Percentiles rank a stretch among this genome's conserved stretches.
Evolutionary conservation across 192 early-diverging fungal species (phyloP).

Genomic region (Umbelopsis ramanniana): DNA sequence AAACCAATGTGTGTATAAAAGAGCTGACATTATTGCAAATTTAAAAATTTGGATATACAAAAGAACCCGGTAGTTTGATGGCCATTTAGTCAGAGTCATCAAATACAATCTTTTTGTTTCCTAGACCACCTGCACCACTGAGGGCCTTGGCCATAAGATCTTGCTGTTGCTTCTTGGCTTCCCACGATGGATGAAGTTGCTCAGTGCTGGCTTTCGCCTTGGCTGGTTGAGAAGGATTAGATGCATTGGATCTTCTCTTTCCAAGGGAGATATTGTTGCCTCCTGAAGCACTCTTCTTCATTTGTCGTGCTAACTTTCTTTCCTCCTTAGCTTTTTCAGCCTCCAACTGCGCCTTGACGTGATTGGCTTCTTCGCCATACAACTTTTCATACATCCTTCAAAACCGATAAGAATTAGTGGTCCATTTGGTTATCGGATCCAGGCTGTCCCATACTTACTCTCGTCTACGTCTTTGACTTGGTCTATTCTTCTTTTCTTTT

Average conservation of each 20-base stretch:
- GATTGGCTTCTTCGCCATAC: conserved; percentile 40
- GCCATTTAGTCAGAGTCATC: conserved; percentile 19
- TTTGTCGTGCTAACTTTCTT: conserved; percentile 16
- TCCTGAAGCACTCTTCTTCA: conserved; percentile 22
- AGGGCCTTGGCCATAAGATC: conserved; percentile 41
- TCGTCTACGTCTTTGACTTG: conserved; percentile 37
- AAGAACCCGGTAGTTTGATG: background rate
- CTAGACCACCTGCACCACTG: conserved; percentile 29
- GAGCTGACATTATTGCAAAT: too few species aligned
- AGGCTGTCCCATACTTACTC: conserved; percentile 27
- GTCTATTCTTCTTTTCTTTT: conserved; percentile 34
- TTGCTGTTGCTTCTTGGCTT: conserved; percentile 42
- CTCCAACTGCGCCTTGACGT: conserved; percentile 23
- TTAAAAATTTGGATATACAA: conserved; percentile 7
- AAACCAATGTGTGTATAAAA: too few species aligned
- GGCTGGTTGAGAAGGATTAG: conserved; percentile 11
- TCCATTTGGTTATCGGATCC: background rate
- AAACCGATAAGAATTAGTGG: background rate
- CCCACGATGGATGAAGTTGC: conserved; percentile 41
- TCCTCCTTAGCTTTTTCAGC: conserved; percentile 13
- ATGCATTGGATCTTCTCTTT: background rate
- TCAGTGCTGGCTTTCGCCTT: background rate
- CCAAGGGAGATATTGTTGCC: background rate
- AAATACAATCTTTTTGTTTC: conserved; percentile 44
- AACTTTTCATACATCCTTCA: conserved; percentile 39